phyloP scores from a whole-genome alignment of 2,329 filamentous ascomycete species.

The Fusarium luffae region DNA sequence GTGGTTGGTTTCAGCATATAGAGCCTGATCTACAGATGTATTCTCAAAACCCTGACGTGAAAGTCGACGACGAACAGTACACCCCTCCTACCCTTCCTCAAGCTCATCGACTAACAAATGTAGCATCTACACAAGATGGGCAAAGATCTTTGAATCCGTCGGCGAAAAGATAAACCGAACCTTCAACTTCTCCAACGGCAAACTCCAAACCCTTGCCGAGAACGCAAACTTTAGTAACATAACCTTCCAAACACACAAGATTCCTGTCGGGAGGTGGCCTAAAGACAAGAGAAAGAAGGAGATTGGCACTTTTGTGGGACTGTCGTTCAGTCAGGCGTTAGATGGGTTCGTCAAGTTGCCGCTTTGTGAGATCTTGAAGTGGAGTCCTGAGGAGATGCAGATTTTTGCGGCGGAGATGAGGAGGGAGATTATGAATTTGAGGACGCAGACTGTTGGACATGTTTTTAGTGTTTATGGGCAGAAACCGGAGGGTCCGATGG shows the following conservation, averaged over 20 bases:
- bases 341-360: slow-evolving; percentile 42
- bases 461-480: slow-evolving; percentile 38
- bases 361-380: slow-evolving; percentile 35
- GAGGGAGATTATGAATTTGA: slow-evolving; percentile 22
- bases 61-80: slow-evolving; percentile 30
- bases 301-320: slow-evolving; percentile 35
- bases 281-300: slow-evolving; percentile 40
- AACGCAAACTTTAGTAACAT: slow-evolving; percentile 18
- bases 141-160: slow-evolving; percentile 22
- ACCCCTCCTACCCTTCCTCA: too few species aligned
- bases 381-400: slow-evolving; percentile 39
- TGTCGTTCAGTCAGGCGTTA: slow-evolving; percentile 39
- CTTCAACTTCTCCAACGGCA: slow-evolving; percentile 35
- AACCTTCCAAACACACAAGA: slow-evolving; percentile 21
- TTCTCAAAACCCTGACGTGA: slow-evolving; percentile 16
- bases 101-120: fast-evolving
- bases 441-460: slow-evolving; percentile 24
- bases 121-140: slow-evolving; percentile 38
- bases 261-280: slow-evolving; percentile 33
- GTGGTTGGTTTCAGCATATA: slow-evolving; percentile 44
- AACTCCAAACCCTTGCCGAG: slow-evolving; percentile 33
- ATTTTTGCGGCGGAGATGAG: slow-evolving; percentile 41
- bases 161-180: slow-evolving; percentile 31
- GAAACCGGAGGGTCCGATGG: neutral
- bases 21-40: slow-evolving; percentile 41